Evolutionary conservation across 306 rosid species (phyloP).

Genomic region (Sindora glabra): DNA sequence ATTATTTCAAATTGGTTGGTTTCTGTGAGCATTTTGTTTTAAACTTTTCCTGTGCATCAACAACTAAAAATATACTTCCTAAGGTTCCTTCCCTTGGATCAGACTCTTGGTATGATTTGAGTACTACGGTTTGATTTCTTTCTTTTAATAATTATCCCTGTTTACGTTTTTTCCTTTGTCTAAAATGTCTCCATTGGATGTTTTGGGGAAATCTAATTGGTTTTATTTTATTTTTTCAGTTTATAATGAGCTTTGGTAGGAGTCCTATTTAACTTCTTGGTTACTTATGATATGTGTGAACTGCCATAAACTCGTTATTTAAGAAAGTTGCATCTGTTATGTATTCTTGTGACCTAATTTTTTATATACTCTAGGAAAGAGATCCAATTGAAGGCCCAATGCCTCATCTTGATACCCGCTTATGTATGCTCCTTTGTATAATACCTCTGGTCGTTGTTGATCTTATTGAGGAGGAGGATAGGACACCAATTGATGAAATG

Average conservation of each 20-base stretch:
- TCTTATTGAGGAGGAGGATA: conserved; percentile 84
- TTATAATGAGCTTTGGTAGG: not conserved
- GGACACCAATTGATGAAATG: conserved; percentile 33
- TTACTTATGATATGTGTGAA: not conserved
- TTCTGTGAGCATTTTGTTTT: conserved; percentile 13
- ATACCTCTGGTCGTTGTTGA: conserved; percentile 72
- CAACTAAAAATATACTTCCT: not conserved
- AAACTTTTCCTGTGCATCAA: not conserved
- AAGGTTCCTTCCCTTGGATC: not conserved
- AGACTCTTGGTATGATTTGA: not conserved
- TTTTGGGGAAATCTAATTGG: not conserved
- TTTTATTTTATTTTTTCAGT: not conserved
- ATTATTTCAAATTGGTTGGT: no score
- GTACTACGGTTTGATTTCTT: not conserved
- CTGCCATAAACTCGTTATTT: not conserved
- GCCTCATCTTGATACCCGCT: conserved; percentile 88
- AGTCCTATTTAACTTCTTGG: not conserved
- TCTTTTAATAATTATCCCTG: not conserved
- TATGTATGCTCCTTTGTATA: conserved; percentile 82
- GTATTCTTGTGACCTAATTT: not conserved
- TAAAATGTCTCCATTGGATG: not conserved
- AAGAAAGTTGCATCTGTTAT: not conserved
- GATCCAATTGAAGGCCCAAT: conserved; percentile 98
- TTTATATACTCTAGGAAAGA: conserved; percentile 53
- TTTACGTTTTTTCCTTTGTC: not conserved